Evolutionary conservation across 331 rosid genomes (phyloP), one percentile per base, ranked within the genome.

Genomic region (Telfairia occidentalis): DNA sequence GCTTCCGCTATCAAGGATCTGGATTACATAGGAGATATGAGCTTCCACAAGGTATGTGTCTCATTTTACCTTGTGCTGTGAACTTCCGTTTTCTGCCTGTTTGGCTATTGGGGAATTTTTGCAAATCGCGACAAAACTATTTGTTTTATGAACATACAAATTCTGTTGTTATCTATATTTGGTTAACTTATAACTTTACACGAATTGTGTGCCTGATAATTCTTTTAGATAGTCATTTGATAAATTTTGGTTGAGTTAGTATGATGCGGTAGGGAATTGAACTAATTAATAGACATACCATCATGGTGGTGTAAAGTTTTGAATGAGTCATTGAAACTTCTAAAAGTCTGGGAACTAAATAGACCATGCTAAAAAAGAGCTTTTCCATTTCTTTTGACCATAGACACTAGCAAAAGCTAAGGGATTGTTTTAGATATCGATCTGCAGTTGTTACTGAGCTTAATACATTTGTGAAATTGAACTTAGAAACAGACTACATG

Each of bases 21-120:
- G 78, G 91, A 89, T 49, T 85, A 78, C 77, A 74, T 76, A 16
- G 88, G 87, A 81, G 87, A 84, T 75, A 64, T 83, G 75, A 87
- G 84, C 74, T 90, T 83, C 83, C 81, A 78, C 64, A 82, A 90
- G 90, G 94, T 86, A 19, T 57, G 83, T 32, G 10, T 15, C 19
- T 0, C 7, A 18, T 49, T 18, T 60, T 18, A 6, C 57, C 57
- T 50, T 50, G 3, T 0, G 3, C 0, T 24, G 11, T 30, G 0
- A 10, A 5, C 69, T 45, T 19, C 63, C 28, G 1, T 5, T 34
- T 30, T 64, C 49, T 23, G 18, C 24, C 42, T 60, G 73, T 82
- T 66, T 59, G 71, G 16, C 61, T 70, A 21, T 46, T 23, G 34
- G n/a, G 48, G 59, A 75, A 50, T 8, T 28, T 37, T 16, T 23